Evolutionary conservation across 768 basidiomycete genomes (phyloP).

Genomic region (Udeniomyces megalosporus): DNA sequence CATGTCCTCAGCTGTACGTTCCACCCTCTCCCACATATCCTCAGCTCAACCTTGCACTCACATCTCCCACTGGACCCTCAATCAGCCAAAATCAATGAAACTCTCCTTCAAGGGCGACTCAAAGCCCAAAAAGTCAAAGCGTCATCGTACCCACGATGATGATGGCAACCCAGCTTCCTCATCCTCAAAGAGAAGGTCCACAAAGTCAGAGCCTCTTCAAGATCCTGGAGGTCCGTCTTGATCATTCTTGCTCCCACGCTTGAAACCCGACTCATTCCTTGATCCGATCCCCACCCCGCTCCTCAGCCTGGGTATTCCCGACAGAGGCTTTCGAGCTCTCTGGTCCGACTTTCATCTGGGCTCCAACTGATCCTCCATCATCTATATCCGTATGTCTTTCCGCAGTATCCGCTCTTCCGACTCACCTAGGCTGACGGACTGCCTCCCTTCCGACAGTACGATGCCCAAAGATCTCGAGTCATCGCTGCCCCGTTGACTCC

Average conservation of each 20-base stretch:
- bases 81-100: conserved; percentile 14
- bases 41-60: not conserved
- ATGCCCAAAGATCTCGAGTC: conserved; percentile 10
- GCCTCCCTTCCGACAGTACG: conserved; percentile 1
- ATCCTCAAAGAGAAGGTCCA: conserved; percentile 2
- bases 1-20: too few relatives aligned
- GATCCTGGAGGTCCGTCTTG: conserved; percentile 8
- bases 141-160: conserved; percentile 1
- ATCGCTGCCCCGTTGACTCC: conserved; percentile 7
- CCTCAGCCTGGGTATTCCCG: conserved; percentile 15
- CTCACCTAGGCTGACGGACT: not conserved
- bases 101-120: conserved; percentile 17
- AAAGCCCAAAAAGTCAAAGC: conserved; percentile 11
- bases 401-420: too few relatives aligned
- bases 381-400: conserved; percentile 8
- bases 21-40: too few relatives aligned
- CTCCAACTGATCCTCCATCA: conserved; percentile 11
- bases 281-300: not conserved
- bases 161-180: not conserved
- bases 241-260: too few relatives aligned
- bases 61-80: not conserved
- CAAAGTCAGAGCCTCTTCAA: not conserved
- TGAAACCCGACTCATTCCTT: not conserved
- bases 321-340: conserved; percentile 7
- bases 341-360: conserved; percentile 17